Evolutionary conservation across 352 stramenopile species (phyloP), one percentile per base, ranked within the genome.

Genomic region (Phytophthora nicotianae): DNA sequence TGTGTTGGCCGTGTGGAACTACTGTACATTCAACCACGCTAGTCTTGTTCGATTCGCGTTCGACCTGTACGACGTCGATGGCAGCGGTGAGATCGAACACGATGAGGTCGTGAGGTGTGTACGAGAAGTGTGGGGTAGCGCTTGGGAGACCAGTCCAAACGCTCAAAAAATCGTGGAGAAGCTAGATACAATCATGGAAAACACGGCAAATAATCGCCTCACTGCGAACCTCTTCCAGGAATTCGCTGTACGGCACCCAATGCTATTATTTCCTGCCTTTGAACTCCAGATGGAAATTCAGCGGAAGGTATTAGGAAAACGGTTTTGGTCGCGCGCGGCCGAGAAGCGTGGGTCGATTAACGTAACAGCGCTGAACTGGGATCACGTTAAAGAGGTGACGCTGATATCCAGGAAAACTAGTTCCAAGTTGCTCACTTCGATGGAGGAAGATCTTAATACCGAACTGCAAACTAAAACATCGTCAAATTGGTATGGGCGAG

Each of bases 1-100:
- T 54, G 82, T 91, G 27, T 50, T 90, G 50, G 72, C 78, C n/a
- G 68, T 91, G 55, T 90, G 80, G 82, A 88, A 91, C 64, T 90
- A 90, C 49, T 91, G 82, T 66, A 87, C 79, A n/a, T 90, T 90
- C 58, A 87, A 62, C 33, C 68, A 81, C 42, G 42, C 69, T 33
- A 83, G 74, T 21, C 79, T 92, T 33, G 74, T 90, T 48, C 73
- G 72, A 9, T 93, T 88, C 50, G 77, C 83, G 2, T 93, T 90
- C 50, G 80, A 89, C 58, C 63, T 93, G 7, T 93, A 93, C 61
- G 81, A 93, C 32, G 52, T 76, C 2, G 83, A 93, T 62, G 65
- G 79, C 5, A 90, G 77, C 20, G 81, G 83, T 33, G 74, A 89
- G 61, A 91, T 92, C 56, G 79, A 89, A 51, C 69, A 74, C 17